Evolutionary conservation across 768 basidiomycete species (phyloP).

Genomic region (Sporobolomyces phaffii): DNA sequence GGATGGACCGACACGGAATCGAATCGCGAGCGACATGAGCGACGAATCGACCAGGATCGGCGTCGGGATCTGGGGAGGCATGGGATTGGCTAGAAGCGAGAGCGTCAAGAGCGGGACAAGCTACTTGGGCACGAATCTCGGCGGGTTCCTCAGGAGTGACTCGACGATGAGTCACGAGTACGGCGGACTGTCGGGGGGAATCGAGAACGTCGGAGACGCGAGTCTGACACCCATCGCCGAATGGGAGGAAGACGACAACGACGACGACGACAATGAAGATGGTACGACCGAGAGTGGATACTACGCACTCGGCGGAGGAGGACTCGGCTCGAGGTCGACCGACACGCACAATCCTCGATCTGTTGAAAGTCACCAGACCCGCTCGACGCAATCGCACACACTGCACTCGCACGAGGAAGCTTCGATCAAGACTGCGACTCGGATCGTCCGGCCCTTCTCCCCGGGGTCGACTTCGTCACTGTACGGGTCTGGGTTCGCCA

Average conservation of each 20-base stretch:
- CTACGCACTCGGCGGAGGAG: not conserved
- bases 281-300: constrained; percentile 17
- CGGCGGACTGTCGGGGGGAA: not conserved
- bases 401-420: not conserved
- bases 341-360: constrained; percentile 18
- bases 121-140: constrained; percentile 26
- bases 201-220: not conserved
- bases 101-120: constrained; percentile 7
- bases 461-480: constrained; percentile 11
- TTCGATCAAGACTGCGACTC: not conserved
- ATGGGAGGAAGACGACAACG: constrained; percentile 25
- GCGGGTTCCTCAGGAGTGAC: constrained; percentile 19
- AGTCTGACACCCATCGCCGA: constrained; percentile 26
- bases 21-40: not conserved
- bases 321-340: constrained; percentile 9
- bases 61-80: constrained; percentile 26
- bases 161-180: not conserved
- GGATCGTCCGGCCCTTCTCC: constrained; percentile 15
- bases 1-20: not conserved
- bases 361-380: constrained; percentile 14
- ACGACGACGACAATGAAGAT: constrained; percentile 10
- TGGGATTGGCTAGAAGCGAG: constrained; percentile 19
- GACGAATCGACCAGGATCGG: constrained; percentile 1
- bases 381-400: constrained; percentile 7
- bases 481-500: constrained; percentile 18